Evolutionary conservation across 2,329 filamentous ascomycete genomes (phyloP).

Genomic region (Cercospora sp.): DNA sequence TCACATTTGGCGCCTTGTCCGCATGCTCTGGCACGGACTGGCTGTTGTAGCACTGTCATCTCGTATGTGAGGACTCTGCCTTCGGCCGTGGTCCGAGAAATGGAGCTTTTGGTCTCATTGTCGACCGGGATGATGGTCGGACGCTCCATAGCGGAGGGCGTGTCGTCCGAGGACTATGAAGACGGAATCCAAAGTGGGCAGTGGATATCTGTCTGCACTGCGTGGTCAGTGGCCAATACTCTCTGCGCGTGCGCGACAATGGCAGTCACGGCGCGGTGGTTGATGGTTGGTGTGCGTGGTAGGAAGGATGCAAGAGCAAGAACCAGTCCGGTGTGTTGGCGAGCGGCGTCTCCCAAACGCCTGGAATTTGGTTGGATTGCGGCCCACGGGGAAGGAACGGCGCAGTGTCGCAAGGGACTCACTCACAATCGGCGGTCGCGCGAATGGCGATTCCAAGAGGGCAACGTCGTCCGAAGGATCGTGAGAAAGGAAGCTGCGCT

Average conservation of each 20-base stretch:
- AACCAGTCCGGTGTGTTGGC: slow-evolving; percentile 21
- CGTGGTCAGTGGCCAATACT: background rate
- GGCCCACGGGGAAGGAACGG: slow-evolving; percentile 12
- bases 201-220: background rate
- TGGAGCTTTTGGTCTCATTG: slow-evolving; percentile 57
- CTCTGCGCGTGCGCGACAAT: background rate
- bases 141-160: slow-evolving; percentile 18
- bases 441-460: background rate
- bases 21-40: slow-evolving; percentile 89
- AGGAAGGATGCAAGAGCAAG: slow-evolving; percentile 11
- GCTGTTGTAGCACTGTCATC: slow-evolving; percentile 87
- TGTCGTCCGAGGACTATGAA: background rate
- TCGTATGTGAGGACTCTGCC: slow-evolving; percentile 78
- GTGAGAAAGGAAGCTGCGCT: background rate
- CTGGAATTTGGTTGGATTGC: slow-evolving; percentile 12
- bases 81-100: slow-evolving; percentile 65
- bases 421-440: slow-evolving; percentile 8
- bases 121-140: slow-evolving; percentile 48
- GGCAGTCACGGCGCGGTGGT: slow-evolving; percentile 8
- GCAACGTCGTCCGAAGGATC: background rate
- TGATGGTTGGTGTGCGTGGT: slow-evolving; percentile 5
- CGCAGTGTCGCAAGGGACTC: slow-evolving; percentile 15
- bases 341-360: slow-evolving; percentile 11
- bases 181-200: background rate
- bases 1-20: slow-evolving; percentile 93